These are phyloP conservation scores for Drechslerella coelobrocha DNA, from an alignment of 2,329 filamentous ascomycete species.

Conservation along the genomic window DNA sequence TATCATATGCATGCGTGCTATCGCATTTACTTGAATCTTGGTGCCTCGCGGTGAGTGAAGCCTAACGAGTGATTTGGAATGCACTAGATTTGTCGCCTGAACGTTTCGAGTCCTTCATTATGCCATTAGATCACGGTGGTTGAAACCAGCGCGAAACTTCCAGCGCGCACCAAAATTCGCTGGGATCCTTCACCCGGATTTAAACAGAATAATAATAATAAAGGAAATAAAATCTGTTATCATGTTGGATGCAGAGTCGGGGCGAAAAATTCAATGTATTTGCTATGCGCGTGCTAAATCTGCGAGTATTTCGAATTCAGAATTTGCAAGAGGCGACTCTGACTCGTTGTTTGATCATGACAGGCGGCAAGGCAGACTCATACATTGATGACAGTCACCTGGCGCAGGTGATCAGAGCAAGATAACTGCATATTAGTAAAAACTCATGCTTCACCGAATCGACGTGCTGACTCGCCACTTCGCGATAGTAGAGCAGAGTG, in stretches of 20 bases:
- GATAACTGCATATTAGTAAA: not conserved
- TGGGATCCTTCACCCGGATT: not conserved
- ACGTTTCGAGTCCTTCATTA: conserved; percentile 1
- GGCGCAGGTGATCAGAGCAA: not conserved
- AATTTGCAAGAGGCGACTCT: not conserved
- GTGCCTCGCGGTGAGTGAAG: conserved; percentile 30
- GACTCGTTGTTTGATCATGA: not conserved
- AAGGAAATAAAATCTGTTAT: not conserved
- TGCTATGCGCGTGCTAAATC: not conserved
- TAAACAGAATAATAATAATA: not conserved
- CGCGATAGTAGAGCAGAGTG: conserved; percentile 2
- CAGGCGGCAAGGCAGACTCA: conserved; percentile 8
- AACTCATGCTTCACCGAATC: not conserved
- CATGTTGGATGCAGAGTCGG: not conserved
- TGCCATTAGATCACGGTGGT: not conserved
- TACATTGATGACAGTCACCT: not conserved
- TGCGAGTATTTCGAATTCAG: conserved; percentile 6
- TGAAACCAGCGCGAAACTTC: no score
- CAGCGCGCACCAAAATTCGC: not conserved
- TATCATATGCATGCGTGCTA: conserved; percentile 10
- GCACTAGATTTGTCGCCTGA: not conserved
- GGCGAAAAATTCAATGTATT: not conserved
- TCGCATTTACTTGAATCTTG: conserved; percentile 21
- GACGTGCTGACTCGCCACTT: not conserved
- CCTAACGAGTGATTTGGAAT: conserved; percentile 45